phyloP scores from a whole-genome alignment of 2,329 filamentous ascomycete species.

The Ophiosphaerella narmari region DNA sequence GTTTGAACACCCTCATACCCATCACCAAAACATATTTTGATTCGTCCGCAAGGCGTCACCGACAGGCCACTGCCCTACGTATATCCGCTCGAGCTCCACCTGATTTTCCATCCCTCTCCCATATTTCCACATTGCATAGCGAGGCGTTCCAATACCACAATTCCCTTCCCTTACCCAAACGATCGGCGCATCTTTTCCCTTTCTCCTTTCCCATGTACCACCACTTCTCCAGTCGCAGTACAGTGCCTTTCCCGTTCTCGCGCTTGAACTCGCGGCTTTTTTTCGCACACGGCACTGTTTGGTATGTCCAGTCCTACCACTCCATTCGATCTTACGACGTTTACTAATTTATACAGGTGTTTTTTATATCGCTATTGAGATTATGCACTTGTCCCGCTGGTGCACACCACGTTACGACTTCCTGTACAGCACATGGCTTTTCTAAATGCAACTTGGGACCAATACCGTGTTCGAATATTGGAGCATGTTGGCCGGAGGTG shows the following conservation, averaged over 20 bases:
- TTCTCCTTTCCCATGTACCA: slow-evolving; percentile 19
- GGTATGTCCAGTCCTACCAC: no score
- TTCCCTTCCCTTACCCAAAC: slow-evolving; percentile 9
- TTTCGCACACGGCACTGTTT: neutral
- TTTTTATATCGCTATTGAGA: no score
- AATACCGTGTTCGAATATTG: no score
- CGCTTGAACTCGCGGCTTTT: neutral
- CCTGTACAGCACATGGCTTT: neutral
- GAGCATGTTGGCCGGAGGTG: no score
- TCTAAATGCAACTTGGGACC: neutral
- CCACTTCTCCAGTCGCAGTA: slow-evolving; percentile 22
- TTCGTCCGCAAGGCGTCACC: neutral
- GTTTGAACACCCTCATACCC: slow-evolving; percentile 19
- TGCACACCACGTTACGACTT: no score
- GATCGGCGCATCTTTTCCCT: slow-evolving; percentile 8
- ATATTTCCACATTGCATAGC: slow-evolving; percentile 39
- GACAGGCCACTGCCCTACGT: neutral
- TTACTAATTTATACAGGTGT: no score
- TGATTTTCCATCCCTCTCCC: neutral
- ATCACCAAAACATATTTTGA: neutral
- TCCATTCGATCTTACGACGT: no score
- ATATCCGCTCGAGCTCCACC: neutral
- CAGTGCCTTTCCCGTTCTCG: neutral
- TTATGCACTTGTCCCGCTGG: no score
- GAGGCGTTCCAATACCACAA: slow-evolving; percentile 46